These are phyloP conservation scores for Castanea sativa DNA, from an alignment of 306 rosid genomes.

Conservation along the genomic window DNA sequence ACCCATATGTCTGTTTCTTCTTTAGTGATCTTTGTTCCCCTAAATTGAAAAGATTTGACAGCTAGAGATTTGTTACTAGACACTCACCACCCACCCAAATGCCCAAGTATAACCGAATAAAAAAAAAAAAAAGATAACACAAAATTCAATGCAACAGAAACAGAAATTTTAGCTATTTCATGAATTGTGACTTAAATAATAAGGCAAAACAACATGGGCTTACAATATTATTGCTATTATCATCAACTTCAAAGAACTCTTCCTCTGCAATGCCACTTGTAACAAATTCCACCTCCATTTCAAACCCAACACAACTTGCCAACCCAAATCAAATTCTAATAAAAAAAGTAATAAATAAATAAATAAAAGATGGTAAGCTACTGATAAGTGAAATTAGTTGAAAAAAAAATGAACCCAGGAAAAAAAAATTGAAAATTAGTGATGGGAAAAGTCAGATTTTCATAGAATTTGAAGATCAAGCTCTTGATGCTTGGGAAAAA, in stretches of 20 bases:
- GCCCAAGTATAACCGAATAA: neutral
- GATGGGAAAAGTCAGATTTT: neutral
- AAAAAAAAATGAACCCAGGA: neutral
- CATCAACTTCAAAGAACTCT: constrained; percentile 44
- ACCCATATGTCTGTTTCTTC: no score
- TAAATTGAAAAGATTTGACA: no score
- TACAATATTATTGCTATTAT: constrained; percentile 39
- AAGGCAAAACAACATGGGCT: constrained; percentile 25
- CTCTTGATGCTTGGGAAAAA: neutral
- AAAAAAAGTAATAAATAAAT: neutral
- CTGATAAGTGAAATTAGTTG: neutral
- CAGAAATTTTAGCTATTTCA: neutral
- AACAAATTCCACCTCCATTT: constrained; percentile 61
- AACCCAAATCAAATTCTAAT: constrained; percentile 25
- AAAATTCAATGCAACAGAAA: neutral
- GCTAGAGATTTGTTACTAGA: no score
- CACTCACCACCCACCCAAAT: no score
- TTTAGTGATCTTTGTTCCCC: no score
- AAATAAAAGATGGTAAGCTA: neutral
- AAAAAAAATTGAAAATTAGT: neutral
- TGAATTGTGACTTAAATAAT: neutral
- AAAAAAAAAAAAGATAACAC: neutral
- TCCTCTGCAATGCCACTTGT: constrained; percentile 48
- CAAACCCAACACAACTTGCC: constrained; percentile 10
- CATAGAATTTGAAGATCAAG: constrained; percentile 4